phyloP scores from a whole-genome alignment of 805 yeast genomes.

The Danielia reshetovae region DNA sequence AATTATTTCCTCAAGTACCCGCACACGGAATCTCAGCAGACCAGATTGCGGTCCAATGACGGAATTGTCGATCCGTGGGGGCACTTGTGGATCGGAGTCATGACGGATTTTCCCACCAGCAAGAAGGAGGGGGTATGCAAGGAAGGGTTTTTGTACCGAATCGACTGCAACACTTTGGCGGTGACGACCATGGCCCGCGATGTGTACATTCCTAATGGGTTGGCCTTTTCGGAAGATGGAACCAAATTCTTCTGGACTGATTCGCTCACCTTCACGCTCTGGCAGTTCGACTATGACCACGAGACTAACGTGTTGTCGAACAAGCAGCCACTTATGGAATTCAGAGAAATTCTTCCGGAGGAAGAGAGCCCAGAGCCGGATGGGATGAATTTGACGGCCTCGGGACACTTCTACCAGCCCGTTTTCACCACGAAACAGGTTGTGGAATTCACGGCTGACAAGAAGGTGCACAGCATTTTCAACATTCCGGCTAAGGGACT shows the following conservation, averaged over 20 bases:
- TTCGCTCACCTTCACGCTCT: conserved; percentile 30
- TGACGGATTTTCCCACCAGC: conserved; percentile 50
- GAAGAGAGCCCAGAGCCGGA: conserved; percentile 62
- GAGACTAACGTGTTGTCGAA: conserved; percentile 25
- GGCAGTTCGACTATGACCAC: conserved; percentile 36
- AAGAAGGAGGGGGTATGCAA: conserved; percentile 27
- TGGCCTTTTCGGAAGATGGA: conserved; percentile 30
- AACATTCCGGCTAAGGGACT: conserved; percentile 57
- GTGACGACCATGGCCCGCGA: conserved; percentile 32
- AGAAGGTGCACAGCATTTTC: conserved; percentile 48
- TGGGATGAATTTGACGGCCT: conserved; percentile 61
- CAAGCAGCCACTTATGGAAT: conserved; percentile 21
- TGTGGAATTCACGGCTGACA: conserved; percentile 47
- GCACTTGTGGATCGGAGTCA: conserved; percentile 75
- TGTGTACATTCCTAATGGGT: conserved; percentile 63
- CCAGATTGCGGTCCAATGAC: conserved; percentile 59
- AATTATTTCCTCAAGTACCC: conserved; percentile 42
- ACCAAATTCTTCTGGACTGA: conserved; percentile 39
- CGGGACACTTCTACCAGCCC: conserved; percentile 59
- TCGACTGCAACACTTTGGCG: conserved; percentile 28
- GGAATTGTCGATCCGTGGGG: conserved; percentile 79
- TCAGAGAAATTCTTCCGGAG: conserved; percentile 14
- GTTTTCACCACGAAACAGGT: conserved; percentile 61
- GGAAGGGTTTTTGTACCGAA: conserved; percentile 48
- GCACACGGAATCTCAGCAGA: conserved; percentile 18